Evolutionary conservation across 1,284 basidiomycete species (phyloP).

Genomic region (Phellopilus nigrolimitatus): DNA sequence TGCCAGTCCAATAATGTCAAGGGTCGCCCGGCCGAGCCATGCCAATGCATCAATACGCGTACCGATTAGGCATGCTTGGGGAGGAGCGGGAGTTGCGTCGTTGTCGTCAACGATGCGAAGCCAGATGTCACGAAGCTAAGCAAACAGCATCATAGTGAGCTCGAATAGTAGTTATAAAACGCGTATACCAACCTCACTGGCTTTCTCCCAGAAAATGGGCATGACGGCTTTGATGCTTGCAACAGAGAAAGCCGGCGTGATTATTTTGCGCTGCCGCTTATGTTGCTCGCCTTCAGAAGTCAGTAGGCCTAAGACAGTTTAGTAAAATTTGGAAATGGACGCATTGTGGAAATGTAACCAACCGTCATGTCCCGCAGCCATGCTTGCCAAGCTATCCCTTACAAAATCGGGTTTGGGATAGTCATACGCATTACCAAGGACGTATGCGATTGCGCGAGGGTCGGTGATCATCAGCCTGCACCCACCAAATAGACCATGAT

Average conservation of each 20-base stretch:
- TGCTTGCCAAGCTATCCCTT: slow-evolving; percentile 48
- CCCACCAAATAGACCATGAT: slow-evolving; percentile 51
- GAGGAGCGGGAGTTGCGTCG: not conserved
- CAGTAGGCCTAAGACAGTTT: slow-evolving; percentile 33
- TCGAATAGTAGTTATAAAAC: not conserved
- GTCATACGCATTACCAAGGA: slow-evolving; percentile 54
- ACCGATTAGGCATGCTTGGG: not conserved
- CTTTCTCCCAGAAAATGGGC: slow-evolving; percentile 62
- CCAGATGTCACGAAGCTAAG: slow-evolving; percentile 47
- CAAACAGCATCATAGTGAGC: not conserved
- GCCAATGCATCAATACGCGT: slow-evolving; percentile 49
- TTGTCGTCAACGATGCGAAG: slow-evolving; percentile 26
- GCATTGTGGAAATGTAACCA: slow-evolving; percentile 11
- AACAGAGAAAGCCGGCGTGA: slow-evolving; percentile 55
- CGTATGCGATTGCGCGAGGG: slow-evolving; percentile 52
- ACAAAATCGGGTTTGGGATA: slow-evolving; percentile 67
- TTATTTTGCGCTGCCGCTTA: slow-evolving; percentile 39
- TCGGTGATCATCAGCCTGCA: slow-evolving; percentile 57
- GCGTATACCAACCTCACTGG: slow-evolving; percentile 42
- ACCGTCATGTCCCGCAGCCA: slow-evolving; percentile 42
- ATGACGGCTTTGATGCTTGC: slow-evolving; percentile 50
- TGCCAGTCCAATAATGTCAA: slow-evolving; percentile 70
- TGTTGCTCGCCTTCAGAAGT: slow-evolving; percentile 42
- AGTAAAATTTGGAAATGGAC: too few relatives aligned
- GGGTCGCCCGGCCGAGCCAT: slow-evolving; percentile 59